Percentiles rank a stretch among this genome's conserved stretches.
phyloP scores from a whole-genome alignment of 2,329 filamentous ascomycete genomes.

The Beauveria australis region DNA sequence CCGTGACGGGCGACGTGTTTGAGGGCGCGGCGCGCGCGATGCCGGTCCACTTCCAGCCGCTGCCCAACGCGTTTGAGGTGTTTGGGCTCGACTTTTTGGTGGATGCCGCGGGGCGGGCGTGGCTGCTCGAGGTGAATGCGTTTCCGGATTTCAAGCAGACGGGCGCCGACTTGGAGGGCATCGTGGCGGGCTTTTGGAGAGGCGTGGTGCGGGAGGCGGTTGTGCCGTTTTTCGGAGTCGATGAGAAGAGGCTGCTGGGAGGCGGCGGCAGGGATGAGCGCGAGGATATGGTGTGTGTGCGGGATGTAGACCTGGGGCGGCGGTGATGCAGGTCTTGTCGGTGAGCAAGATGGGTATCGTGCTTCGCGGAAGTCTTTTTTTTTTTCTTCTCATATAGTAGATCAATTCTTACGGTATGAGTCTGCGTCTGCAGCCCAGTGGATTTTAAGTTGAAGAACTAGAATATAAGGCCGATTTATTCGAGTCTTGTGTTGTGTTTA shows the following conservation, averaged over 20 bases:
- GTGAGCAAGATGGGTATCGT: neutral
- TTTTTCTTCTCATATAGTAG: neutral
- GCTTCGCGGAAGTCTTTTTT: neutral
- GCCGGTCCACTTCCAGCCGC: constrained; percentile 83
- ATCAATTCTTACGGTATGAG: neutral
- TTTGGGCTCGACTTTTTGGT: constrained; percentile 90
- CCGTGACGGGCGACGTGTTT: constrained; percentile 68
- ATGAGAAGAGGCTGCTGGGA: constrained; percentile 15
- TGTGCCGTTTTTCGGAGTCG: constrained; percentile 53
- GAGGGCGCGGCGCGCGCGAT: constrained; percentile 78
- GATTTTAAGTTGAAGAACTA: too few species aligned
- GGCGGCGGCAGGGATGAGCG: constrained; percentile 15
- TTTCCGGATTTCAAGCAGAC: constrained; percentile 96
- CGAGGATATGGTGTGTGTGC: constrained; percentile 43
- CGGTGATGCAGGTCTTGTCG: constrained; percentile 19
- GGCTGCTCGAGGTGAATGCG: constrained; percentile 86
- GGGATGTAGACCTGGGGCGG: constrained; percentile 45
- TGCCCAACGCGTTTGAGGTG: constrained; percentile 83
- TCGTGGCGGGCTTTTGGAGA: constrained; percentile 72
- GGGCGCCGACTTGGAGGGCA: constrained; percentile 63
- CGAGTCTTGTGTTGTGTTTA: too few species aligned
- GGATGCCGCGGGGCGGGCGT: constrained; percentile 54
- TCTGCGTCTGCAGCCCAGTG: too few species aligned
- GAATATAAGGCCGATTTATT: too few species aligned
- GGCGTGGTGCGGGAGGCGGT: constrained; percentile 63